phyloP scores from a whole-genome alignment of 495 filamentous ascomycete genomes.

The Podospora conica region DNA sequence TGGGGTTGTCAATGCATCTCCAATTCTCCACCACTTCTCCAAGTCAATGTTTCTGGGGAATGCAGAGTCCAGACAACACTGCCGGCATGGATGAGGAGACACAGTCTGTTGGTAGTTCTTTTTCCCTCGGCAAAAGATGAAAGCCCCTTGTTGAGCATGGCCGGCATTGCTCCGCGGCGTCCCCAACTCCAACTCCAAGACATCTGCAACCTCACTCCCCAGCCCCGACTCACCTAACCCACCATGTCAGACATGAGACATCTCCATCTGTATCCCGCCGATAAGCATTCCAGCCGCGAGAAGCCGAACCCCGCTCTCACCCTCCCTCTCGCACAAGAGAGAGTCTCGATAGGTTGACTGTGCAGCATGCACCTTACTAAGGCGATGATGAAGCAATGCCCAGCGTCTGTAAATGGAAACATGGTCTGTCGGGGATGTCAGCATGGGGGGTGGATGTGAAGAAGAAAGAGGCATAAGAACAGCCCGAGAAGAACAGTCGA shows the following conservation, averaged over 20 bases:
- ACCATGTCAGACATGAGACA: not conserved
- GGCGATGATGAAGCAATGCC: constrained; percentile 9
- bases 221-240: not conserved
- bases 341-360: not conserved
- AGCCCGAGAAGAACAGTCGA: not conserved
- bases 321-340: not conserved
- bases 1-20: not conserved
- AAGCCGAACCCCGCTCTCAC: constrained; percentile 5
- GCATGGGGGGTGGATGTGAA: not conserved
- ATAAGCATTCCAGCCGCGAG: not conserved
- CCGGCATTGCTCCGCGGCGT: not conserved
- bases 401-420: not conserved
- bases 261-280: not conserved
- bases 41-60: not conserved
- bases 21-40: not conserved
- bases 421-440: not conserved
- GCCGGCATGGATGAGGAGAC: no score
- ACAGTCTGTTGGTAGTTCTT: no score
- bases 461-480: not conserved
- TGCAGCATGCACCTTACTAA: constrained; percentile 1
- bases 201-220: not conserved
- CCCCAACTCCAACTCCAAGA: not conserved
- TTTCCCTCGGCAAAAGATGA: not conserved
- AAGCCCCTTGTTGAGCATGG: not conserved
- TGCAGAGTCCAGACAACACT: no score